Conservation (phyloP, 495 filamentous ascomycete species). For the Penicillium crystallinum region DNA sequence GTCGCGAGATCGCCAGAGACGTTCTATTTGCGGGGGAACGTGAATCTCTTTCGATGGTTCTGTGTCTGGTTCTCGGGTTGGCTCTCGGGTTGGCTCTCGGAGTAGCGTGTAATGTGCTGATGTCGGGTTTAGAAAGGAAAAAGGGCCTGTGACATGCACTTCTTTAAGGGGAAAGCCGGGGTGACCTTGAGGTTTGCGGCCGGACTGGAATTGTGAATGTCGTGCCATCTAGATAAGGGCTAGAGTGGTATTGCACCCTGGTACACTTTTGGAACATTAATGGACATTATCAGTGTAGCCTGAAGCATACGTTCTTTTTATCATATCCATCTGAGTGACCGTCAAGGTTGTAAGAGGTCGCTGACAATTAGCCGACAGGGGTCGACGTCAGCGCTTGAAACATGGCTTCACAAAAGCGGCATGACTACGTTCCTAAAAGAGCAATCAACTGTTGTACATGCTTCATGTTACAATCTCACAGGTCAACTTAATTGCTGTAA, state of each 20-base stretch:
- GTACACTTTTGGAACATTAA: background rate
- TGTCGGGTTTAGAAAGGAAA: conserved; percentile 23
- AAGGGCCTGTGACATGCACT: conserved; percentile 17
- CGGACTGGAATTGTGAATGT: conserved; percentile 15
- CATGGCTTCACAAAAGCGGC: background rate
- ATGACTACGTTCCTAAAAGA: background rate
- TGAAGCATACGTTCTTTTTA: too few relatives aligned
- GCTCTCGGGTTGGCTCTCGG: background rate
- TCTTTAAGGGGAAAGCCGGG: conserved; percentile 6
- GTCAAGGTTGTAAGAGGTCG: too few relatives aligned
- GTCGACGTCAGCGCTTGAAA: too few relatives aligned
- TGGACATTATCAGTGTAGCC: too few relatives aligned
- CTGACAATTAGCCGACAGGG: too few relatives aligned
- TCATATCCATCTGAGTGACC: too few relatives aligned
- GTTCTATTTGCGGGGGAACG: conserved; percentile 20
- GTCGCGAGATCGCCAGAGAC: conserved; percentile 60
- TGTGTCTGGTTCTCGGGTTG: background rate
- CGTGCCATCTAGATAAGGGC: conserved; percentile 10
- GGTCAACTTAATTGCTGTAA: background rate
- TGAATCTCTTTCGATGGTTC: conserved; percentile 2
- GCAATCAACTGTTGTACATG: background rate
- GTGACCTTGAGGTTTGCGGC: conserved; percentile 14
- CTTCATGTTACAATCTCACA: background rate
- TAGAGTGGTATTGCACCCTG: background rate
- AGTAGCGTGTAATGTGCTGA: conserved; percentile 11